These are phyloP conservation scores for Stylosanthes scabra DNA, from an alignment of 331 rosid genomes.

Conservation along the genomic window DNA sequence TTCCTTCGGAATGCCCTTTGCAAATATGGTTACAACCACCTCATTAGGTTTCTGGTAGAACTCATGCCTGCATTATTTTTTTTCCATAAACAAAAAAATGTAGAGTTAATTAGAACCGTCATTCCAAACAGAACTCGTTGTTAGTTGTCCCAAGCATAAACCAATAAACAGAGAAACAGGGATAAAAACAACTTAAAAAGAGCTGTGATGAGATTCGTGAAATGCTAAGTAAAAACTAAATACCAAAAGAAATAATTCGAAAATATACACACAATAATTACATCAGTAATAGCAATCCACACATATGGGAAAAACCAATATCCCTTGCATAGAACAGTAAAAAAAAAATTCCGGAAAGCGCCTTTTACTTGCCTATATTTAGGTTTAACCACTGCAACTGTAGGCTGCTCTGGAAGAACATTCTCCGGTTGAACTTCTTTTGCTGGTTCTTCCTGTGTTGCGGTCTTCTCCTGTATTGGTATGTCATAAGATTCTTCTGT, in stretches of 20 bases:
- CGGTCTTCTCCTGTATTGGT: conserved; percentile 45
- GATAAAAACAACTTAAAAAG: neutral
- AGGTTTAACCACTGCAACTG: conserved; percentile 58
- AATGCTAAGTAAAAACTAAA: neutral
- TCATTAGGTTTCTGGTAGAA: conserved; percentile 84
- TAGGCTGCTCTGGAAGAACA: conserved; percentile 37
- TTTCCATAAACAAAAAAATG: conserved; percentile 15
- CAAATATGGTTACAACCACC: conserved; percentile 84
- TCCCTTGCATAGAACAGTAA: neutral
- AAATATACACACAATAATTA: conserved; percentile 4
- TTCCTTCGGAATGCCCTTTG: conserved; percentile 70
- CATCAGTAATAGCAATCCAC: neutral
- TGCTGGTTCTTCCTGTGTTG: conserved; percentile 35
- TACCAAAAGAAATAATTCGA: neutral
- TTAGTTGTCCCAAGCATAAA: conserved; percentile 5
- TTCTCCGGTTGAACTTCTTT: conserved; percentile 47
- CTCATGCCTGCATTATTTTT: conserved; percentile 69
- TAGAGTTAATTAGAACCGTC: neutral
- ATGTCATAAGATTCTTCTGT: conserved; percentile 65
- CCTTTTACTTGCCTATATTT: conserved; percentile 64
- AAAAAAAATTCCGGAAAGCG: conserved; percentile 4
- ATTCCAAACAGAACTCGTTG: too few species aligned
- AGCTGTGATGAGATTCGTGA: neutral
- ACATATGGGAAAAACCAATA: neutral
- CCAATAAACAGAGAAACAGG: neutral